phyloP scores from a whole-genome alignment of 75 land plant genomes.

The Isoetes taiwanensis region DNA sequence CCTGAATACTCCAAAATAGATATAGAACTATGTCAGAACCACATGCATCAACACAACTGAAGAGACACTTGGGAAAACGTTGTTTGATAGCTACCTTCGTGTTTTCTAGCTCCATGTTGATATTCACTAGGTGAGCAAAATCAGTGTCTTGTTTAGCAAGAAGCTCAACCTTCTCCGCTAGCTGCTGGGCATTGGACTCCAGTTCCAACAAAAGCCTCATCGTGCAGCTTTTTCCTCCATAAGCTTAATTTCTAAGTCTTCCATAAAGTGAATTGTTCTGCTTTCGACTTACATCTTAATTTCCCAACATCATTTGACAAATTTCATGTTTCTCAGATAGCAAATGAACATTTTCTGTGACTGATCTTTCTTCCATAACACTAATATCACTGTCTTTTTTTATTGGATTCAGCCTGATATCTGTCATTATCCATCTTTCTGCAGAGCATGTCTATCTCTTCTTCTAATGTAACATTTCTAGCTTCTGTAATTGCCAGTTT shows the following conservation, averaged over 20 bases:
- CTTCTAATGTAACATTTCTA: too few relatives aligned
- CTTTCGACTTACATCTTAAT: too few relatives aligned
- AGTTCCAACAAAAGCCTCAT: slow-evolving; percentile 10
- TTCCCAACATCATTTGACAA: slow-evolving; percentile 18
- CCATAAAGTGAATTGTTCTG: too few relatives aligned
- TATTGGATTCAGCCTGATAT: too few relatives aligned
- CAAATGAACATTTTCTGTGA: slow-evolving; percentile 9
- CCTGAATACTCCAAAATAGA: slow-evolving; percentile 11
- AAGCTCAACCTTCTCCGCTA: slow-evolving; percentile 14
- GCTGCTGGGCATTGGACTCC: not conserved
- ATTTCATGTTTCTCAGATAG: slow-evolving; percentile 7
- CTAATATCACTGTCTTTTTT: too few relatives aligned
- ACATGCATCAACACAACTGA: too few relatives aligned
- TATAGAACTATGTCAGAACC: too few relatives aligned
- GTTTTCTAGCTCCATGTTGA: slow-evolving; percentile 22
- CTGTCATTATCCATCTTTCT: too few relatives aligned
- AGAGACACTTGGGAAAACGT: too few relatives aligned
- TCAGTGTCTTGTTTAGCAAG: slow-evolving; percentile 15
- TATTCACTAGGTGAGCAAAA: slow-evolving; percentile 10
- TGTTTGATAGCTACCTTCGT: slow-evolving; percentile 27
- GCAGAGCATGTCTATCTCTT: too few relatives aligned
- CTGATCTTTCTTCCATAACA: too few relatives aligned
- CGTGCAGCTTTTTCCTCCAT: not conserved
- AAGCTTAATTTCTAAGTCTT: not conserved
- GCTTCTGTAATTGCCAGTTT: too few relatives aligned